Base-by-base conservation (phyloP, 768 basidiomycete species). In the Chalciporus pseudorubinellus region DNA sequence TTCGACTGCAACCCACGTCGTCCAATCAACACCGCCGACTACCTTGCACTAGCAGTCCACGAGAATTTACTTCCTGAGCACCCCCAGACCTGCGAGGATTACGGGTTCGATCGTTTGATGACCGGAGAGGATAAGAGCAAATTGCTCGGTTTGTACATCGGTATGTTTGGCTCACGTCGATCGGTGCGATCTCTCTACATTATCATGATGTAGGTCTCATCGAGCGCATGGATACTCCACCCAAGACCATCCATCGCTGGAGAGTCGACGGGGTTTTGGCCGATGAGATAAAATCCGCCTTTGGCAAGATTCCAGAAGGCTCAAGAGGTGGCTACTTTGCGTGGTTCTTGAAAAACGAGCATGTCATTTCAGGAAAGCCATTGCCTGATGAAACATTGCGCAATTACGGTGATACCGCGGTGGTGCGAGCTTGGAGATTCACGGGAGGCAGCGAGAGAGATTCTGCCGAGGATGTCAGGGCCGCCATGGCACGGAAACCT, bases 281-380 rank as follows among this genome's bases (percentile, higher is more conserved):
- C 1, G 56, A 69, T 22, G 68, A 72, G 43, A 73, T 74, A 43
- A 71, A 65, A 22, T 59, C 49, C 2, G 44, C 57, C 1, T 73
- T 54, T 50, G 58, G 66, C 36, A 41, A 46, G 9, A 13, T 70
- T 10, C 70, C 71, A 3, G 34, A 44, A 11, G 2, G 21, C 16
- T 12, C 9, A n/a, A 59, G 67, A 45, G 72, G 69, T 13, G 48
- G 18, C 11, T 70, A 68, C 55, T 74, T 70, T 43, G 42, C 66
- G 1, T 72, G 74, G 74, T 72, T 74, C 47, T 54, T 71, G 34
- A 21, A 68, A 31, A 69, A 75, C 48, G 62, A 69, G 39, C 53
- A 65, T 41, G 48, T 73, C 10, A 36, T 74, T 29, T 38, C 46
- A n/a, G 12, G 20, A 29, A 9, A 46, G 19, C 24, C 44, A 6